Base-by-base conservation (phyloP, 257 asterid species). In the Cordia subcordata region DNA sequence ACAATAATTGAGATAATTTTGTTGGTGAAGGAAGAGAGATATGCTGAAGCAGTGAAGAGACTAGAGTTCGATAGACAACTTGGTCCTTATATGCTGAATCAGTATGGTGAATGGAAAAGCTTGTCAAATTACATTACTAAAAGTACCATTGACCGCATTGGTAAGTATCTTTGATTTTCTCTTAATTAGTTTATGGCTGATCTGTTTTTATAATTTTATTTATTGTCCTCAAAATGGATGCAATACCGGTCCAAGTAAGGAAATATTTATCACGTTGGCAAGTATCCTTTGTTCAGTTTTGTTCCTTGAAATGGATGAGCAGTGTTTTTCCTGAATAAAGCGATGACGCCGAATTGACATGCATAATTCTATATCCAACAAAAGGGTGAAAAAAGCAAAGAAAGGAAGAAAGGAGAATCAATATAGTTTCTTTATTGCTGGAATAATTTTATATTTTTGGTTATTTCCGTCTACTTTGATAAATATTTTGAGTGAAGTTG, bases 31-130 rank as follows among this genome's bases (percentile, higher is more conserved):
- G 97, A 81, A 70, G 91, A 75, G 66, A 76, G 91, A 70, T 93
- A 84, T 70, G 70, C 76, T 33, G 77, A 68, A 44, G 89, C 96
- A 10, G 99, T 89, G 77, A 84, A 73, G 73, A 78, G 82, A 59
- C 55, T 93, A 80, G 97, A 93, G 71, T 93, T 93, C 68, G 99
- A 86, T 69, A 76, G 65, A 61, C 82, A 89, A 22, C 88, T 93
- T 68, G 97, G 99, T 64, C 96, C 97, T 62, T 88, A 93, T 70
- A 40, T 79, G 67, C 73, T 84, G 69, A 75, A 79, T 45, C 84
- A 71, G 60, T 85, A 82, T 57, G 87, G 81, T 59, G 89, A 78
- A 57, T 92, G 97, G 99, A 92, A 74, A 59, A 80, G 65, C 62
- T 75, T 92, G 73, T 86, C 96, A 65, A 86, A 81, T 74, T 92